Conservation (phyloP, 495 filamentous ascomycete species). For the Aspergillus biplanus region DNA sequence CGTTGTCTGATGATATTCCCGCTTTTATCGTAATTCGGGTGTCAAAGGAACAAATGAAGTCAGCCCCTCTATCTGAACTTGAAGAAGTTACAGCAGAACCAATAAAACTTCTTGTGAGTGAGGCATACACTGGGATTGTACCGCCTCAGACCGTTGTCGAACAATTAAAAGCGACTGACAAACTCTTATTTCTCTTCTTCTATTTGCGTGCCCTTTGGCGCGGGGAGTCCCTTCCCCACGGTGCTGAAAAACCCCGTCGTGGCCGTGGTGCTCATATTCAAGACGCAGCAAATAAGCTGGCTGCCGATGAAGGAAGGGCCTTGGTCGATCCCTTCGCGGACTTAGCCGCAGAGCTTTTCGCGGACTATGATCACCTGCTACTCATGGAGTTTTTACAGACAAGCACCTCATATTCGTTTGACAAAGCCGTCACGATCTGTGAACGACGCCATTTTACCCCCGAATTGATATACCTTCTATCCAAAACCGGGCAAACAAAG, state of each 20-base stretch:
- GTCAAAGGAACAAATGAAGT: slow-evolving; percentile 68
- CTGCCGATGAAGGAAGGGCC: slow-evolving; percentile 66
- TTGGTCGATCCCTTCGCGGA: slow-evolving; percentile 86
- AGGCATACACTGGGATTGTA: slow-evolving; percentile 86
- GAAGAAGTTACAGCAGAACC: slow-evolving; percentile 79
- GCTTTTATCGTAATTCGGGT: slow-evolving; percentile 87
- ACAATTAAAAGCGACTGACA: slow-evolving; percentile 64
- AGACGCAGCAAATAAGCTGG: slow-evolving; percentile 49
- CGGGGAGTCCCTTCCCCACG: slow-evolving; percentile 58
- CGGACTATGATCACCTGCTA: slow-evolving; percentile 74
- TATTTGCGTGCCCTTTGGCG: slow-evolving; percentile 87
- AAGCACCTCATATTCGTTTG: slow-evolving; percentile 81
- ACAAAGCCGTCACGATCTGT: slow-evolving; percentile 75
- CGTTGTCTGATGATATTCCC: slow-evolving; percentile 84
- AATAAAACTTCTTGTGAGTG: slow-evolving; percentile 83
- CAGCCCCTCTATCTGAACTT: slow-evolving; percentile 69
- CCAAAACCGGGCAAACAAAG: slow-evolving; percentile 92
- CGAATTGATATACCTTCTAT: slow-evolving; percentile 90
- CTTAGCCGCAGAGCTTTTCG: slow-evolving; percentile 82
- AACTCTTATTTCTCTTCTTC: slow-evolving; percentile 80
- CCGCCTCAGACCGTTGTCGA: slow-evolving; percentile 73
- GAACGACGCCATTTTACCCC: slow-evolving; percentile 77
- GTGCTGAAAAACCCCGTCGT: slow-evolving; percentile 40
- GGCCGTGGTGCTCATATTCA: slow-evolving; percentile 43
- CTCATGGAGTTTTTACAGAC: slow-evolving; percentile 86